Evolutionary conservation across 2,329 filamentous ascomycete genomes (phyloP).

Genomic region (Ceratocystis diversiconidia): DNA sequence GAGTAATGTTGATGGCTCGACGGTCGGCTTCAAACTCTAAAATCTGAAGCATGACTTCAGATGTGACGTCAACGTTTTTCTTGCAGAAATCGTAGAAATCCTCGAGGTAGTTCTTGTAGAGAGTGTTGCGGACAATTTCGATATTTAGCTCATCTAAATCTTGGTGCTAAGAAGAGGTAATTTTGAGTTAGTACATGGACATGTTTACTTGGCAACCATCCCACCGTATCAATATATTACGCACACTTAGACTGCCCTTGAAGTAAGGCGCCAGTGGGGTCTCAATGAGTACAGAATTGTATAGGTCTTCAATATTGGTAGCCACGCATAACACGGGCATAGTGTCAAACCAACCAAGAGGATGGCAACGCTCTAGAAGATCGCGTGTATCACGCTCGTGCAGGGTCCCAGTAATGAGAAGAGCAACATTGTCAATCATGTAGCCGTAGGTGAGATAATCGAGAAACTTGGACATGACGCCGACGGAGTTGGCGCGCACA

Average conservation of each 20-base stretch:
- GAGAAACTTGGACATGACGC: slow-evolving; percentile 86
- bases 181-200: slow-evolving; percentile 5
- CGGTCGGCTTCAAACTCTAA: slow-evolving; percentile 94
- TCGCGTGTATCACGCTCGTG: slow-evolving; percentile 96
- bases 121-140: slow-evolving; percentile 93
- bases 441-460: slow-evolving; percentile 98
- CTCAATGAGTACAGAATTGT: slow-evolving; percentile 95
- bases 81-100: slow-evolving; percentile 95
- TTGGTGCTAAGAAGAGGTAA: slow-evolving; percentile 42
- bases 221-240: too few species aligned
- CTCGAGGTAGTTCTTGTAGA: slow-evolving; percentile 99
- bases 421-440: slow-evolving; percentile 99
- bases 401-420: slow-evolving; percentile 92
- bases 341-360: slow-evolving; percentile 96
- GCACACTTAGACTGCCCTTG: slow-evolving; percentile 71
- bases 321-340: slow-evolving; percentile 96
- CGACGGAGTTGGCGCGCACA: slow-evolving; percentile 82
- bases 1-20: slow-evolving; percentile 94
- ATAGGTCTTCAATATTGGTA: slow-evolving; percentile 95
- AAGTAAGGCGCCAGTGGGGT: slow-evolving; percentile 93
- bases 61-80: slow-evolving; percentile 74
- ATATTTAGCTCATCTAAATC: slow-evolving; percentile 98
- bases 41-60: slow-evolving; percentile 90
- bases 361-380: slow-evolving; percentile 87
- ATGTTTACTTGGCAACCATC: background rate